Percentiles rank a stretch among this genome's conserved stretches.
Conservation (phyloP, 2,329 filamentous ascomycete species). For the Blumeria hordei region DNA sequence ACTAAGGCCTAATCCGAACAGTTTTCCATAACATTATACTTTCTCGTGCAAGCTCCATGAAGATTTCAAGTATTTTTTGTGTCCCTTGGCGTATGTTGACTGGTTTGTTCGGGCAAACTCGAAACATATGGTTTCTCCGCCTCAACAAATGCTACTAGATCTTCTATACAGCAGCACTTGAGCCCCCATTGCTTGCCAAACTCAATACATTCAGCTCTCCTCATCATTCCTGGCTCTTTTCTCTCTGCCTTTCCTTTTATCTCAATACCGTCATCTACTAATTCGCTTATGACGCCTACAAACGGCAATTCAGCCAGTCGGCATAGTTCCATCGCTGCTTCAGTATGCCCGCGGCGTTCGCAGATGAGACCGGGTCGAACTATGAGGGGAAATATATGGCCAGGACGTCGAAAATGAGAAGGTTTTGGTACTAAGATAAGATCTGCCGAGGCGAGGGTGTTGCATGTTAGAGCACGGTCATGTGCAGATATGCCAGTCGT, state of each 20-base stretch:
- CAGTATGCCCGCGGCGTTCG: conserved; percentile 65
- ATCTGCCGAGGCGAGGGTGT: conserved; percentile 33
- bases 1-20: too few species aligned
- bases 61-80: too few species aligned
- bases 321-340: conserved; percentile 82
- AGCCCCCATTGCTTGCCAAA: conserved; percentile 80
- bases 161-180: conserved; percentile 87
- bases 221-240: conserved; percentile 62
- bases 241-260: conserved; percentile 43
- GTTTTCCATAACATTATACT: too few species aligned
- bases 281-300: conserved; percentile 70
- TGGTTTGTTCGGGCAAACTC: background rate
- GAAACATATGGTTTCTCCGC: conserved; percentile 5
- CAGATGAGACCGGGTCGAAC: conserved; percentile 60
- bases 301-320: conserved; percentile 52
- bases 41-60: too few species aligned
- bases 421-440: conserved; percentile 15
- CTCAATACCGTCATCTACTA: conserved; percentile 66
- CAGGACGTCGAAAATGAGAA: conserved; percentile 53
- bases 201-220: conserved; percentile 62
- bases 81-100: too few species aligned
- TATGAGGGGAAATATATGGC: conserved; percentile 71
- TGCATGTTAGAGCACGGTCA: conserved; percentile 64
- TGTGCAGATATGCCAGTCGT: conserved; percentile 80
- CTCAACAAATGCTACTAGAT: conserved; percentile 42